Percentiles rank a stretch among this genome's conserved stretches.
Evolutionary conservation across 345 rosid species (phyloP).

Genomic region (Firmiana major): DNA sequence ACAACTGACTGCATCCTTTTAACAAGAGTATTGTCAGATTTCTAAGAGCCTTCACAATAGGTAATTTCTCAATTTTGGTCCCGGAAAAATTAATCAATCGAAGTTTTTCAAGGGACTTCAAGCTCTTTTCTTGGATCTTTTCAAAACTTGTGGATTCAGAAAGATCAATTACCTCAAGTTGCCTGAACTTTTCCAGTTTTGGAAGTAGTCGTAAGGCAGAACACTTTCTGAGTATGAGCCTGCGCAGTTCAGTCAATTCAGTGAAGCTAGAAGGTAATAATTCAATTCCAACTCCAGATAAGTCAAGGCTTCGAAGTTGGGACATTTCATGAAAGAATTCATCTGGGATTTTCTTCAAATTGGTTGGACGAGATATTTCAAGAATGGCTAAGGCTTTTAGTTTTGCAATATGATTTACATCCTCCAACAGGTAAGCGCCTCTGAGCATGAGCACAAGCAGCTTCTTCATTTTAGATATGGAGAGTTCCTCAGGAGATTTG

Average conservation of each 20-base stretch:
- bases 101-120: constrained; percentile 27
- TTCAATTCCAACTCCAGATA: neutral
- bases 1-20: constrained; percentile 21
- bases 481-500: constrained; percentile 12
- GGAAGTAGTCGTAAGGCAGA: constrained; percentile 34
- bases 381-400: neutral
- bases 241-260: constrained; percentile 27
- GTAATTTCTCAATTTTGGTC: constrained; percentile 38
- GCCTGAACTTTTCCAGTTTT: constrained; percentile 14
- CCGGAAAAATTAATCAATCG: constrained; percentile 45
- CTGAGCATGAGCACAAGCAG: constrained; percentile 48
- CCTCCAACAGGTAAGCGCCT: constrained; percentile 30
- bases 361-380: constrained; percentile 4
- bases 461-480: constrained; percentile 20
- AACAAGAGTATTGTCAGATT: constrained; percentile 30
- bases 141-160: constrained; percentile 33
- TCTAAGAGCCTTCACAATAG: constrained; percentile 32
- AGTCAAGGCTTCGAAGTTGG: constrained; percentile 10
- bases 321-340: neutral
- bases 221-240: constrained; percentile 44
- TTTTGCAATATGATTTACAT: neutral
- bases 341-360: neutral
- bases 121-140: constrained; percentile 28
- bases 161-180: constrained; percentile 51
- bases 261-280: neutral